Evolutionary conservation across 177 flowering plant genomes (phyloP).

Genomic region (Vitis hybrid): DNA sequence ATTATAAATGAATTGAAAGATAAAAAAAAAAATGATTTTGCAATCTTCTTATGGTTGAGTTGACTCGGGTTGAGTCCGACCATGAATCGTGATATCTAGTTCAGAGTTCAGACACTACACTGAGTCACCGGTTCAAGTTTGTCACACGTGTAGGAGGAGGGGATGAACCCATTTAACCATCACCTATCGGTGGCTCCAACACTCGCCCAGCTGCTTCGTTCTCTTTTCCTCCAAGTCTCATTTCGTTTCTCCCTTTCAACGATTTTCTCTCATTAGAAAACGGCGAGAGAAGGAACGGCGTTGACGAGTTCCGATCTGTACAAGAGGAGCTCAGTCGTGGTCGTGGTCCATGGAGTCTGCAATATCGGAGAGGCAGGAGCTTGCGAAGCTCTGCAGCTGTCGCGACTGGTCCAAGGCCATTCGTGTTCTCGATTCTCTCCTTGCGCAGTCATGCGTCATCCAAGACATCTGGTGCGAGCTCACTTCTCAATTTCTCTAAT

Average conservation of each 20-base stretch:
- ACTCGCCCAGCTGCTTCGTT: not conserved
- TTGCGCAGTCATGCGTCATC: conserved; percentile 56
- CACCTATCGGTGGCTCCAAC: conserved; percentile 6
- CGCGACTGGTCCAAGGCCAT: conserved; percentile 97
- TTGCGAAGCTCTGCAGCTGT: conserved; percentile 68
- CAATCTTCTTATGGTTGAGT: no score
- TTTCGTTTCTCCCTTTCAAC: not conserved
- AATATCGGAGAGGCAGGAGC: conserved; percentile 58
- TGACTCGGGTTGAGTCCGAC: no score
- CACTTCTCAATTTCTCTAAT: not conserved
- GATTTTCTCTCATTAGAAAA: conserved; percentile 1
- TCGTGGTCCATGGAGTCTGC: conserved; percentile 31
- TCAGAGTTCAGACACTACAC: no score
- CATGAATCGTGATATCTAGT: no score
- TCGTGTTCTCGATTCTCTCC: conserved; percentile 88
- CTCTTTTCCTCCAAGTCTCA: not conserved
- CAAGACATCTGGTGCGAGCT: conserved; percentile 80
- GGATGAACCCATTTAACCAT: not conserved
- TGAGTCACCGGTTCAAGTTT: no score
- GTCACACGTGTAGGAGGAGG: not conserved
- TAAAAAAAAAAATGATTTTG: no score
- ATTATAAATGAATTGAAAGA: no score
- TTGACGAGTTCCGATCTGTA: conserved; percentile 10
- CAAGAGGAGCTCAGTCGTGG: not conserved
- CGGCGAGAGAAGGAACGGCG: no score